Conservation (phyloP, 2,329 filamentous ascomycete species). For the Pestalotiopsis sp. region DNA sequence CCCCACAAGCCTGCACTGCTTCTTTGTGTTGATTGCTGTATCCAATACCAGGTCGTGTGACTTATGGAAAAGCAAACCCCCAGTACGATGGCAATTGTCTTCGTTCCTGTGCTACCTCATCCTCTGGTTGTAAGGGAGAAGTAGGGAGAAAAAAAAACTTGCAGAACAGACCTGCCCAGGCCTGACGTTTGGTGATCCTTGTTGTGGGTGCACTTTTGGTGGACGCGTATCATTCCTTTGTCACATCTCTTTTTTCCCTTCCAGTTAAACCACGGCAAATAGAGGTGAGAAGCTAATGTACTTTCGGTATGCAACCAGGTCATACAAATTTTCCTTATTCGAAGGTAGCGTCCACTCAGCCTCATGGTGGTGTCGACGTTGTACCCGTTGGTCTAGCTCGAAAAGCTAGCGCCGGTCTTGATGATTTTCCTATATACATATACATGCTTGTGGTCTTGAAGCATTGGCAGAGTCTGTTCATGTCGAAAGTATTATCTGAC, state of each 20-base stretch:
- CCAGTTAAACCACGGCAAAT: not conserved
- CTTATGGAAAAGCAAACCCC: not conserved
- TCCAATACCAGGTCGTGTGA: not conserved
- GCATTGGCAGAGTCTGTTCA: not conserved
- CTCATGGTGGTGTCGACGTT: not conserved
- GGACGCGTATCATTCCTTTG: not conserved
- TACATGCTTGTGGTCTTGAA: not conserved
- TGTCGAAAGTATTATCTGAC: not conserved
- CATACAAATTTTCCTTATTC: not conserved
- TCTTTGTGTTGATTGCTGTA: not conserved
- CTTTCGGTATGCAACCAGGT: not conserved
- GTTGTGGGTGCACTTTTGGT: not conserved
- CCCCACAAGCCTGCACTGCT: not conserved
- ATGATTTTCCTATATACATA: not conserved
- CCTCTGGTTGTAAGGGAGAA: not conserved
- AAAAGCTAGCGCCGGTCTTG: not conserved
- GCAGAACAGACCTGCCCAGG: not conserved
- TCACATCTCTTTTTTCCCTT: not conserved
- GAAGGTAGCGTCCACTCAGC: not conserved
- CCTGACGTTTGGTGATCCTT: not conserved
- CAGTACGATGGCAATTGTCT: not conserved
- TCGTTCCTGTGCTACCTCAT: not conserved
- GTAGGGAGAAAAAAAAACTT: not conserved
- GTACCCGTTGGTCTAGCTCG: not conserved
- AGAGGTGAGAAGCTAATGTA: constrained; percentile 1